A percentile compares a stretch with the other conserved stretches of the same genome.
These are phyloP conservation scores for Castanospermum australe DNA, from an alignment of 306 rosid genomes.

Conservation along the genomic window DNA sequence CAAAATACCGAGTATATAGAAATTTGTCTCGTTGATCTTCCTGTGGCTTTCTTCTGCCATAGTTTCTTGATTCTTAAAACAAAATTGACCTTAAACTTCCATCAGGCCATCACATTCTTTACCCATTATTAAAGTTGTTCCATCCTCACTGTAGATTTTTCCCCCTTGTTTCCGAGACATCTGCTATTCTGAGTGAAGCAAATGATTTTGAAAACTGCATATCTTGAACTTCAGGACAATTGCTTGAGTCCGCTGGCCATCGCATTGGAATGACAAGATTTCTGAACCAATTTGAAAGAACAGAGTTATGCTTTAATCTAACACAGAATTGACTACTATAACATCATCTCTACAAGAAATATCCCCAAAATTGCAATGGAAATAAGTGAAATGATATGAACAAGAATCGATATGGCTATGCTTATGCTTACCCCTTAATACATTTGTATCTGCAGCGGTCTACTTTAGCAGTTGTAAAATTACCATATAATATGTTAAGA, in stretches of 20 bases:
- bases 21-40: neutral
- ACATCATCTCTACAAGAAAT: no score
- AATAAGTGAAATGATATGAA: neutral
- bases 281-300: neutral
- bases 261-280: conserved; percentile 34
- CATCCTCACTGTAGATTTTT: neutral
- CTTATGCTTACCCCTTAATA: conserved; percentile 3
- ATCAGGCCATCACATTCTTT: neutral
- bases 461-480: conserved; percentile 2
- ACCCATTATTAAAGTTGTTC: neutral
- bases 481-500: conserved; percentile 13
- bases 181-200: conserved; percentile 18
- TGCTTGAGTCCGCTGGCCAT: conserved; percentile 20
- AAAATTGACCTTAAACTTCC: neutral
- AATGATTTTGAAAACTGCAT: conserved; percentile 11
- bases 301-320: neutral
- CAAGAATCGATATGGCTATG: neutral
- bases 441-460: conserved; percentile 24
- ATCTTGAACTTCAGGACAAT: neutral
- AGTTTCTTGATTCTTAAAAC: neutral
- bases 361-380: no score
- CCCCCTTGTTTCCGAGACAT: neutral
- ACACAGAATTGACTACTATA: neutral
- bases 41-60: neutral
- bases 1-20: neutral